A percentile compares a stretch with the other conserved stretches of the same genome.
Conservation (phyloP, 306 rosid genomes). For the Cajanus cajan region DNA sequence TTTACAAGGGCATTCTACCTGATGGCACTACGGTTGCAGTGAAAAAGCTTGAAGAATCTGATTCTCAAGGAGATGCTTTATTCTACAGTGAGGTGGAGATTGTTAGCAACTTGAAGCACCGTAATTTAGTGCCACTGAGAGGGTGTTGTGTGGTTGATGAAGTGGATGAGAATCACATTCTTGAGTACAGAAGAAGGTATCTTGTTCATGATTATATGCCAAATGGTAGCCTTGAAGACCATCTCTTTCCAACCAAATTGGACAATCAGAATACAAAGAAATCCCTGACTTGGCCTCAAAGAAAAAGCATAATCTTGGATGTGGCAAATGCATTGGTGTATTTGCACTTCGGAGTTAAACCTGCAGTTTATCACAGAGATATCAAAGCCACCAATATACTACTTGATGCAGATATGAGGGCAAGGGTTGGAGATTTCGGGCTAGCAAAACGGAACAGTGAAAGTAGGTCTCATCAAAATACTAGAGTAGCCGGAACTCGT, state of each 20-base stretch:
- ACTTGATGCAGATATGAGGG: slow-evolving; percentile 75
- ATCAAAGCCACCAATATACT: slow-evolving; percentile 89
- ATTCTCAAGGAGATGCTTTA: slow-evolving; percentile 66
- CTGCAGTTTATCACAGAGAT: slow-evolving; percentile 87
- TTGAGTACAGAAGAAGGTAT: slow-evolving; percentile 53
- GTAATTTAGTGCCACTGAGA: slow-evolving; percentile 77
- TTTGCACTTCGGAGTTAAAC: slow-evolving; percentile 88
- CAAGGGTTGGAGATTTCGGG: slow-evolving; percentile 89
- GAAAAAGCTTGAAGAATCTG: slow-evolving; percentile 73
- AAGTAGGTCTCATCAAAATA: slow-evolving; percentile 78
- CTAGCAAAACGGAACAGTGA: slow-evolving; percentile 75
- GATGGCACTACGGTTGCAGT: slow-evolving; percentile 74
- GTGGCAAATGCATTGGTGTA: slow-evolving; percentile 86
- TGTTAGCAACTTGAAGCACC: slow-evolving; percentile 83
- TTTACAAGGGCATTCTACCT: slow-evolving; percentile 69
- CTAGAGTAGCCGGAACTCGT: slow-evolving; percentile 90
- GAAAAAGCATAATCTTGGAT: slow-evolving; percentile 82
- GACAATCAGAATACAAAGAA: slow-evolving; percentile 33
- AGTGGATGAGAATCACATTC: slow-evolving; percentile 33
- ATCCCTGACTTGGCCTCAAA: slow-evolving; percentile 81
- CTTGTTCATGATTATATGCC: slow-evolving; percentile 89
- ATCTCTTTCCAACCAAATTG: slow-evolving; percentile 45
- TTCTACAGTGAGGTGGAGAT: slow-evolving; percentile 90
- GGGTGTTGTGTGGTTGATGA: slow-evolving; percentile 86
- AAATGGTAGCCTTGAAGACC: slow-evolving; percentile 79